Conservation (phyloP, 108 stramenopile species). For the Phaeodactylum tricornutum region DNA sequence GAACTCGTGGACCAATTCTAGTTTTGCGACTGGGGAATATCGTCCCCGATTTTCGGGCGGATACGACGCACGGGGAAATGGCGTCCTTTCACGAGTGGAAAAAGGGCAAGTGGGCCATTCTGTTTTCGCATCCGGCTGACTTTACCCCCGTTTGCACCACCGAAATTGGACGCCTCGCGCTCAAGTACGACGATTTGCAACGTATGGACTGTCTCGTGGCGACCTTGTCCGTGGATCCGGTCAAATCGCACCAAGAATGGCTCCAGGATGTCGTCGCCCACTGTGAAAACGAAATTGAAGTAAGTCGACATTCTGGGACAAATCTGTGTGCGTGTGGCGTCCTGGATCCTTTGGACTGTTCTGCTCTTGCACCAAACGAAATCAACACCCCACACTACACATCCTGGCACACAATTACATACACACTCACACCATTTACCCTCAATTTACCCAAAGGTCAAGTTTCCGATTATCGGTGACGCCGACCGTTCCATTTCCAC, state of each 20-base stretch:
- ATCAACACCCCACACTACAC: no score
- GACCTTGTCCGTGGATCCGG: slow-evolving; percentile 59
- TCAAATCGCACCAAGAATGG: slow-evolving; percentile 71
- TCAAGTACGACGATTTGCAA: slow-evolving; percentile 42
- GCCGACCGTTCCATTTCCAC: slow-evolving; percentile 51
- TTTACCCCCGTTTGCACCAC: slow-evolving; percentile 87
- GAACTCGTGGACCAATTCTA: no score
- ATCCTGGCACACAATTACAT: no score
- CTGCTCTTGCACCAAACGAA: no score
- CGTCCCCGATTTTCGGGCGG: slow-evolving; percentile 53
- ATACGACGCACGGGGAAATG: slow-evolving; percentile 49
- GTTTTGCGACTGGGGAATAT: slow-evolving; percentile 54
- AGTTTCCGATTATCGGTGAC: slow-evolving; percentile 82
- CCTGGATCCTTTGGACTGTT: neutral
- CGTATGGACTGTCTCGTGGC: slow-evolving; percentile 51
- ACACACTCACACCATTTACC: no score
- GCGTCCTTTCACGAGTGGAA: slow-evolving; percentile 66
- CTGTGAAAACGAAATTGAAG: slow-evolving; percentile 52
- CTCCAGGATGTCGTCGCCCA: slow-evolving; percentile 60
- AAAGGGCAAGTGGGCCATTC: slow-evolving; percentile 70
- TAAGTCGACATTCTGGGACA: slow-evolving; percentile 12
- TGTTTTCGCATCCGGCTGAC: slow-evolving; percentile 74
- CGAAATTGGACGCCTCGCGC: slow-evolving; percentile 66
- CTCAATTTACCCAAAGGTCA: slow-evolving; percentile 17
- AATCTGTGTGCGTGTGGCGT: neutral